These are phyloP conservation scores for Obba rivulosa DNA, from an alignment of 768 basidiomycete genomes.

Conservation along the genomic window DNA sequence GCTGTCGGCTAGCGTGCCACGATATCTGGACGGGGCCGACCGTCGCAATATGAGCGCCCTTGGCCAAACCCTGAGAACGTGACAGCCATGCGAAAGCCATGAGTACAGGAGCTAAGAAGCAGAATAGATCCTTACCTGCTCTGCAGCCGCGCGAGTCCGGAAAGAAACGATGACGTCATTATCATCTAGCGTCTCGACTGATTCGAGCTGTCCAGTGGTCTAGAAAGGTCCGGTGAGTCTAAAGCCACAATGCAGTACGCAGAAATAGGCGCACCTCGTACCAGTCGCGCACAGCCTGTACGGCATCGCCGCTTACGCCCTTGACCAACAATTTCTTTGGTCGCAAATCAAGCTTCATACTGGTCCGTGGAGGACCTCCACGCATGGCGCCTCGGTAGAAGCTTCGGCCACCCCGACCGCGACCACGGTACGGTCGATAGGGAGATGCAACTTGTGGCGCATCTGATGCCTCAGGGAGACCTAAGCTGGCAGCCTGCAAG, in stretches of 20 bases:
- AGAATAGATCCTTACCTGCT: conserved; percentile 48
- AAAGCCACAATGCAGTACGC: neutral
- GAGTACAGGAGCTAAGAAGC: conserved; percentile 8
- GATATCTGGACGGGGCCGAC: conserved; percentile 61
- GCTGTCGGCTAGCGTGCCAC: conserved; percentile 48
- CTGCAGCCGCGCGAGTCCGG: conserved; percentile 66
- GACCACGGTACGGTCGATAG: conserved; percentile 48
- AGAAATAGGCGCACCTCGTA: conserved; percentile 53
- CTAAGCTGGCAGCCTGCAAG: conserved; percentile 66
- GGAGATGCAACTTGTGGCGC: conserved; percentile 28
- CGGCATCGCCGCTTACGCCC: conserved; percentile 48
- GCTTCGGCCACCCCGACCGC: conserved; percentile 59
- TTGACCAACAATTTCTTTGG: conserved; percentile 77
- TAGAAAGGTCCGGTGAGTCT: conserved; percentile 23
- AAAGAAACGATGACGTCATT: conserved; percentile 66
- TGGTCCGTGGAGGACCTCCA: conserved; percentile 61
- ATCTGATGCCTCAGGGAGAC: conserved; percentile 49
- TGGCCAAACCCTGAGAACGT: conserved; percentile 57
- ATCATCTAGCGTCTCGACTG: conserved; percentile 46
- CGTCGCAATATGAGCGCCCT: conserved; percentile 61
- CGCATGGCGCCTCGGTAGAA: conserved; percentile 59
- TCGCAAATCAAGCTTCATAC: conserved; percentile 88
- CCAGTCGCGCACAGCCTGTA: conserved; percentile 72
- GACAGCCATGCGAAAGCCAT: neutral
- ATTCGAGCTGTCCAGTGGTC: conserved; percentile 69